Evolutionary conservation across 2,329 filamentous ascomycete genomes (phyloP).

Genomic region (Pyrenophora seminiperda): DNA sequence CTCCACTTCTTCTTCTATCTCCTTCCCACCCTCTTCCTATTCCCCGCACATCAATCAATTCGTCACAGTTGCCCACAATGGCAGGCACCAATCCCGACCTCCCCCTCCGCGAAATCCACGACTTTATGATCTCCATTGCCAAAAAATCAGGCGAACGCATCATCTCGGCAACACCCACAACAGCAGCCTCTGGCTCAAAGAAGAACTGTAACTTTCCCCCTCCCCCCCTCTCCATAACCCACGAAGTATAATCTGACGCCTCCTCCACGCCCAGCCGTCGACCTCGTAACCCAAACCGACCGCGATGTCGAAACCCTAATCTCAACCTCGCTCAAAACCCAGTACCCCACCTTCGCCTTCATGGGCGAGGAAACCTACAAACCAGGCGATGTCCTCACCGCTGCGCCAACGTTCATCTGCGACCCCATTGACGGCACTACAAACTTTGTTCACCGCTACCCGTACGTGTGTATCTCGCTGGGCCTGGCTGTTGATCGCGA

Average conservation of each 20-base stretch:
- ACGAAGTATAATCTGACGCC: not conserved
- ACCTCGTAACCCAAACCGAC: slow-evolving; percentile 68
- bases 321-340: slow-evolving; percentile 55
- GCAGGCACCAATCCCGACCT: slow-evolving; percentile 49
- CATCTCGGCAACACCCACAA: slow-evolving; percentile 52
- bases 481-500: slow-evolving; percentile 67
- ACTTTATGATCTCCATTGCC: slow-evolving; percentile 55
- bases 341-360: slow-evolving; percentile 61
- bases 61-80: slow-evolving; percentile 27
- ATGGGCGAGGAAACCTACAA: slow-evolving; percentile 66
- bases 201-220: slow-evolving; percentile 52
- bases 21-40: no score
- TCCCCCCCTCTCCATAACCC: not conserved
- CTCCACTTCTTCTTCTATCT: no score
- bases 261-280: slow-evolving; percentile 55
- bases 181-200: slow-evolving; percentile 51
- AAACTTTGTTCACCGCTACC: slow-evolving; percentile 80
- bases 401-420: slow-evolving; percentile 75
- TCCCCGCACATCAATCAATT: no score
- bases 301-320: slow-evolving; percentile 65
- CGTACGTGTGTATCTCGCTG: slow-evolving; percentile 75
- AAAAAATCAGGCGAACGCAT: slow-evolving; percentile 55
- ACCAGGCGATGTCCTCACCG: slow-evolving; percentile 66
- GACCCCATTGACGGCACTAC: slow-evolving; percentile 84
- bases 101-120: slow-evolving; percentile 50